Percentiles rank a stretch among this genome's conserved stretches.
Evolutionary conservation across 768 basidiomycete genomes (phyloP).

Genomic region (Termitomyces sp.): DNA sequence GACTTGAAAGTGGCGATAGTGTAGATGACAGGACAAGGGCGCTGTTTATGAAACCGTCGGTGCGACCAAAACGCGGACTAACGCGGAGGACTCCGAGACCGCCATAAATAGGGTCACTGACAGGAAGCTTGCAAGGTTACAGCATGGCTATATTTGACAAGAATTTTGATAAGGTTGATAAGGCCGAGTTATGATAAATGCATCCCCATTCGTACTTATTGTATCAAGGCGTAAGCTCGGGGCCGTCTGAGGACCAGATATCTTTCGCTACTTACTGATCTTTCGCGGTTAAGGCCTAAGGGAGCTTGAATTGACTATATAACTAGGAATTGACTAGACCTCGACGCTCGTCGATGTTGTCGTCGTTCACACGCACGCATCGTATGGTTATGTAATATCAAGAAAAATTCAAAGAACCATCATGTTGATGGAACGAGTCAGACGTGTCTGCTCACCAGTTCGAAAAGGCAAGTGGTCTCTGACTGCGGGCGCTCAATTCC

Average conservation of each 20-base stretch:
- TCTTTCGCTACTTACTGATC: too few species aligned
- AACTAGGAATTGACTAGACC: too few species aligned
- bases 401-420: too few species aligned
- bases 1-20: not conserved
- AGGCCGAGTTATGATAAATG: not conserved
- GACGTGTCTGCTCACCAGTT: too few species aligned
- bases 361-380: too few species aligned
- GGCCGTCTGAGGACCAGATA: too few species aligned
- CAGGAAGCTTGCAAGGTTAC: not conserved
- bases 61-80: too few species aligned
- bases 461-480: not conserved
- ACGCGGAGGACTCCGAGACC: not conserved
- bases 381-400: too few species aligned
- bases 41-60: not conserved
- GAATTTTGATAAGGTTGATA: not conserved
- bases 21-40: not conserved
- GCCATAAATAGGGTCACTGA: not conserved
- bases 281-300: too few species aligned
- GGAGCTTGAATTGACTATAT: too few species aligned
- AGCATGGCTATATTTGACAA: not conserved
- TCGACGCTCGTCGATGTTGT: too few species aligned
- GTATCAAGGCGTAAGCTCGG: not conserved
- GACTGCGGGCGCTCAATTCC: not conserved
- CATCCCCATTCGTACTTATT: constrained; percentile 5
- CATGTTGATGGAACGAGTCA: too few species aligned